A percentile compares a stretch with the other conserved stretches of the same genome.
Conservation (phyloP, 23 red algal genomes). For the Chondrus crispus region DNA sequence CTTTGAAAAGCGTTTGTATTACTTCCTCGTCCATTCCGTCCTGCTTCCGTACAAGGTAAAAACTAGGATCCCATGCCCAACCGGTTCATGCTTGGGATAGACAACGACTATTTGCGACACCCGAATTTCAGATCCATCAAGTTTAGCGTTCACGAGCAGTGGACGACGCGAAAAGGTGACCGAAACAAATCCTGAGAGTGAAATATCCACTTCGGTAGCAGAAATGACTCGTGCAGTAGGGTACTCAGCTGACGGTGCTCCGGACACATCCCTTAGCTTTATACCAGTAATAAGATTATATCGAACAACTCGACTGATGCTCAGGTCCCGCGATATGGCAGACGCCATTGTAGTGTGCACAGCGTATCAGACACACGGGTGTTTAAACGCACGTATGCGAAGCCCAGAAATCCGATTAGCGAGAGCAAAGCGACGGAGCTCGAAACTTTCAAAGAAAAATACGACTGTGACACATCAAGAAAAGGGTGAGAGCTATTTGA, state of each 20-base stretch:
- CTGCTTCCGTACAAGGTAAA: too few relatives aligned
- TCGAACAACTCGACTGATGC: slow-evolving; percentile 12
- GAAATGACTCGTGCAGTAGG: slow-evolving; percentile 33
- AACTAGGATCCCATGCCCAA: slow-evolving; percentile 49
- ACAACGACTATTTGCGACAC: slow-evolving; percentile 16
- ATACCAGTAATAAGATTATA: slow-evolving; percentile 43
- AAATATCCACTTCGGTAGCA: neutral
- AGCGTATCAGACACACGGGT: neutral
- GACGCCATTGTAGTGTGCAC: neutral
- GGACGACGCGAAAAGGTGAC: neutral
- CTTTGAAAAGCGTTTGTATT: too few relatives aligned
- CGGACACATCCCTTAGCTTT: slow-evolving; percentile 14
- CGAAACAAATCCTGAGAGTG: slow-evolving; percentile 6
- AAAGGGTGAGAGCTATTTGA: too few relatives aligned
- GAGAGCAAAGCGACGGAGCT: neutral
- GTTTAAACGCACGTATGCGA: neutral
- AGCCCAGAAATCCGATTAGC: neutral
- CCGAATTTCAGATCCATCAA: neutral
- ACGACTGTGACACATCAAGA: too few relatives aligned
- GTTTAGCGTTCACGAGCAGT: neutral
- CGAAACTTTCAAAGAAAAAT: neutral
- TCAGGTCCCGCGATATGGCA: neutral
- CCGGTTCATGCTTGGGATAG: slow-evolving; percentile 13
- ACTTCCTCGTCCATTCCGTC: too few relatives aligned
- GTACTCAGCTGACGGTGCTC: neutral